Evolutionary conservation across 345 rosid species (phyloP).

Genomic region (Acer yangbiense): DNA sequence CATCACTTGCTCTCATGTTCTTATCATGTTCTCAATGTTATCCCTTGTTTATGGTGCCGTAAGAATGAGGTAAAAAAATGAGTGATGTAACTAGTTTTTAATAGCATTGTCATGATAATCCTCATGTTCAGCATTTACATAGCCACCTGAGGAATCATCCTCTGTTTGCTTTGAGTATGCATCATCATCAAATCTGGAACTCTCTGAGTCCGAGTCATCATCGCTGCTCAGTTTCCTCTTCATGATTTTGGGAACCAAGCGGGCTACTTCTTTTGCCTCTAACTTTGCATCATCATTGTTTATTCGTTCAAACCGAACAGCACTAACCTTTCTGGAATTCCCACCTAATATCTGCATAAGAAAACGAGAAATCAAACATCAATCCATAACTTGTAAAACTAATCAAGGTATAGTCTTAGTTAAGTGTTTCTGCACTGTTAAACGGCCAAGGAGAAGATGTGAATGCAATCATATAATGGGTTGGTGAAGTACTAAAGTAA

Average conservation of each 20-base stretch:
- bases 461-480: neutral
- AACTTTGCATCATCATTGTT: constrained; percentile 47
- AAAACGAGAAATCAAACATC: constrained; percentile 7
- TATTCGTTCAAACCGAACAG: constrained; percentile 81
- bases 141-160: constrained; percentile 43
- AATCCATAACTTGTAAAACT: constrained; percentile 17
- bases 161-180: constrained; percentile 38
- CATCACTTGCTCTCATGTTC: constrained; percentile 18
- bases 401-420: constrained; percentile 7
- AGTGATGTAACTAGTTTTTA: constrained; percentile 32
- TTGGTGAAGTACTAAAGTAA: neutral
- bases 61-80: constrained; percentile 23
- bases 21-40: constrained; percentile 25
- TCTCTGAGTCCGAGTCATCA: constrained; percentile 50
- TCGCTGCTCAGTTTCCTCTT: constrained; percentile 77
- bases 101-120: constrained; percentile 29
- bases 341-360: constrained; percentile 81
- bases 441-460: neutral
- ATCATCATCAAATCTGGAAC: constrained; percentile 37
- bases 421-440: neutral
- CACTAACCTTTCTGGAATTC: constrained; percentile 95
- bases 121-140: constrained; percentile 51
- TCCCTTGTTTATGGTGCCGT: constrained; percentile 24
- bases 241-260: constrained; percentile 73
- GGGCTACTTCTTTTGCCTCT: constrained; percentile 67